Evolutionary conservation across 2,329 filamentous ascomycete genomes (phyloP).

Genomic region (Venturia carpophila): DNA sequence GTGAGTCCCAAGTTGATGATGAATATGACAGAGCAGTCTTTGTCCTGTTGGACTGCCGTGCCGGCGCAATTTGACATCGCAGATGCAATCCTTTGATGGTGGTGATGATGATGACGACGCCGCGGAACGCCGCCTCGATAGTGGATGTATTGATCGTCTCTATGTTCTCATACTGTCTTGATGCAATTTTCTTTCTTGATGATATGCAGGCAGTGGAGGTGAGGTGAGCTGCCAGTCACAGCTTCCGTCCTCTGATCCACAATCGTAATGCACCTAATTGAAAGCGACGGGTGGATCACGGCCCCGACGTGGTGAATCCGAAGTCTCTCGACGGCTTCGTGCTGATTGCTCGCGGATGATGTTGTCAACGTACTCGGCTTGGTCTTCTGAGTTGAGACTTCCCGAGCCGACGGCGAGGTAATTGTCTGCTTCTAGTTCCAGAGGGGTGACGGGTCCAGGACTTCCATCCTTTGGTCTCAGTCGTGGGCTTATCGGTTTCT

Average conservation of each 20-base stretch:
- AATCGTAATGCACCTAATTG: neutral
- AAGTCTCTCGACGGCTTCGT: constrained; percentile 25
- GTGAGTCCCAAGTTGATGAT: neutral
- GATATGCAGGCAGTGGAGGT: neutral
- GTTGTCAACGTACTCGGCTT: constrained; percentile 38
- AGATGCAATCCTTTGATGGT: neutral
- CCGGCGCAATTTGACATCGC: neutral
- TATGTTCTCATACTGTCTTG: neutral
- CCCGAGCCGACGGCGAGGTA: constrained; percentile 40
- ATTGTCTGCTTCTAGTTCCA: constrained; percentile 41
- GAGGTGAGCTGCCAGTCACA: neutral
- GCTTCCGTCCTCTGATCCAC: neutral
- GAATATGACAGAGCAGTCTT: neutral
- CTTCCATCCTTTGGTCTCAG: constrained; percentile 41
- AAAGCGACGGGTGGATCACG: neutral
- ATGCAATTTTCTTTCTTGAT: neutral
- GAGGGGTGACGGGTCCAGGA: constrained; percentile 46
- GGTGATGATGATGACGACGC: neutral
- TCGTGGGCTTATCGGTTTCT: constrained; percentile 40
- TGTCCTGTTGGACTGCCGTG: neutral
- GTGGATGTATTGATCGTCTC: too few species aligned
- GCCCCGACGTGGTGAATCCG: neutral
- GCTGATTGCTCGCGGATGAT: constrained; percentile 39
- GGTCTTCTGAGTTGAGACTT: constrained; percentile 20
- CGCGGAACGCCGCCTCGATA: neutral